phyloP scores from a whole-genome alignment of 768 basidiomycete genomes.

The Pluteus cervinus region DNA sequence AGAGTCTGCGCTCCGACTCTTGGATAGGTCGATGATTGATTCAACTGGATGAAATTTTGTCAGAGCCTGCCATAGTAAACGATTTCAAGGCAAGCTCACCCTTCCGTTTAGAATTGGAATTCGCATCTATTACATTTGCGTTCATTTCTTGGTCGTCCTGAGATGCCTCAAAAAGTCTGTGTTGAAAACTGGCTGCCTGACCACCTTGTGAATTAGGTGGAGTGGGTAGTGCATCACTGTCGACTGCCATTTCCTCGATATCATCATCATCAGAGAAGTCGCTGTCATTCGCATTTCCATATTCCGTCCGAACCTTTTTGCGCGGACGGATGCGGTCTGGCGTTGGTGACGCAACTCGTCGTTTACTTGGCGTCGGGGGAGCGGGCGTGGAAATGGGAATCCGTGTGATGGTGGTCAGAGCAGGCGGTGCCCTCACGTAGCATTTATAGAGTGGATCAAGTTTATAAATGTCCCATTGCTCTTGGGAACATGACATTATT shows the following conservation, averaged over 20 bases:
- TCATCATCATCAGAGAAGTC: slow-evolving; percentile 35
- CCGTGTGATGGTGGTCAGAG: slow-evolving; percentile 27
- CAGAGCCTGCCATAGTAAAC: no score
- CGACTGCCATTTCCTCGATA: slow-evolving; percentile 45
- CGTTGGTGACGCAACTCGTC: slow-evolving; percentile 6
- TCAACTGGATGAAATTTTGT: no score
- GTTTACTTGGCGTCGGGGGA: background rate
- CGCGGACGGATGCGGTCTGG: slow-evolving; percentile 1
- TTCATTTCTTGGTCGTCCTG: no score
- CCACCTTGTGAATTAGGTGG: no score
- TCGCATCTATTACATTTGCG: no score
- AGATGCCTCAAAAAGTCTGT: no score
- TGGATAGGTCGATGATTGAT: no score
- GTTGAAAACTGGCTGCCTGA: no score
- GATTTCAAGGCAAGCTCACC: no score
- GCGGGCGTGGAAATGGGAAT: slow-evolving; percentile 7
- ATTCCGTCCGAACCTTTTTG: slow-evolving; percentile 2
- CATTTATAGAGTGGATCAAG: slow-evolving; percentile 73
- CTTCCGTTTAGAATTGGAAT: no score
- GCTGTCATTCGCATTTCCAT: slow-evolving; percentile 14
- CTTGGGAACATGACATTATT: slow-evolving; percentile 49
- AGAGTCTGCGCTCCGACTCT: background rate
- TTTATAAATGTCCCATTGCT: slow-evolving; percentile 86
- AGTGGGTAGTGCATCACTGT: slow-evolving; percentile 26
- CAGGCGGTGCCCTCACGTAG: slow-evolving; percentile 39